Evolutionary conservation across 768 basidiomycete species (phyloP).

Genomic region (Phylloporus arenicola): DNA sequence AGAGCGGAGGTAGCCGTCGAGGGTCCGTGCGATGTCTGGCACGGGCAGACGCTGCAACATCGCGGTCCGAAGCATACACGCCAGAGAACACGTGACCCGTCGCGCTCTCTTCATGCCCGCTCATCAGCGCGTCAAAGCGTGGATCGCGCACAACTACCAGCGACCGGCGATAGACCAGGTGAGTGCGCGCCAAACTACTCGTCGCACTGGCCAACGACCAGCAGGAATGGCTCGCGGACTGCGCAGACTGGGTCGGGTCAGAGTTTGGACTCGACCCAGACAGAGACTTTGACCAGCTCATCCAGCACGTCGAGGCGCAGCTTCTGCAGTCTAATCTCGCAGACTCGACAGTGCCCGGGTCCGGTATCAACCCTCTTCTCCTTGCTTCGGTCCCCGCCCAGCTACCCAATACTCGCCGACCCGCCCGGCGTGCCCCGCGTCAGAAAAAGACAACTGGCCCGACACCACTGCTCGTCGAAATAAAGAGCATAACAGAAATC

Average conservation of each 20-base stretch:
- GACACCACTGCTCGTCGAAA: constrained; percentile 64
- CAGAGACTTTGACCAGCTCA: constrained; percentile 46
- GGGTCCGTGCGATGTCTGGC: constrained; percentile 67
- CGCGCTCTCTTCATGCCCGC: constrained; percentile 16
- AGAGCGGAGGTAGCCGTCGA: constrained; percentile 74
- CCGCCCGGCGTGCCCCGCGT: constrained; percentile 2
- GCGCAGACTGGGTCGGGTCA: constrained; percentile 57
- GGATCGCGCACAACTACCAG: constrained; percentile 52
- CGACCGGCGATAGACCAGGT: constrained; percentile 63
- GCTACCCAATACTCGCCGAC: not conserved
- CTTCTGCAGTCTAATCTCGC: constrained; percentile 65
- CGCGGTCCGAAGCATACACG: constrained; percentile 14
- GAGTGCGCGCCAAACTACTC: constrained; percentile 9
- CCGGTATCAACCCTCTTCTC: constrained; percentile 47
- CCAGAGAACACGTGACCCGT: constrained; percentile 5
- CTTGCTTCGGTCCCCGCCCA: constrained; percentile 10
- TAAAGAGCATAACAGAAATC: constrained; percentile 76
- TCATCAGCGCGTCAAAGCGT: constrained; percentile 37
- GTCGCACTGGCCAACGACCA: not conserved
- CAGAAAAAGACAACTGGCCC: constrained; percentile 29
- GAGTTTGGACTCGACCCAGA: constrained; percentile 45
- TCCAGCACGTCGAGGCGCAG: constrained; percentile 54
- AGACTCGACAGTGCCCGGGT: constrained; percentile 66
- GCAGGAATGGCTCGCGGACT: constrained; percentile 74
- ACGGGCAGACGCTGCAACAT: constrained; percentile 58